Base-by-base conservation (phyloP, 1,284 basidiomycete species). In the Pisolithus thermaeus region DNA sequence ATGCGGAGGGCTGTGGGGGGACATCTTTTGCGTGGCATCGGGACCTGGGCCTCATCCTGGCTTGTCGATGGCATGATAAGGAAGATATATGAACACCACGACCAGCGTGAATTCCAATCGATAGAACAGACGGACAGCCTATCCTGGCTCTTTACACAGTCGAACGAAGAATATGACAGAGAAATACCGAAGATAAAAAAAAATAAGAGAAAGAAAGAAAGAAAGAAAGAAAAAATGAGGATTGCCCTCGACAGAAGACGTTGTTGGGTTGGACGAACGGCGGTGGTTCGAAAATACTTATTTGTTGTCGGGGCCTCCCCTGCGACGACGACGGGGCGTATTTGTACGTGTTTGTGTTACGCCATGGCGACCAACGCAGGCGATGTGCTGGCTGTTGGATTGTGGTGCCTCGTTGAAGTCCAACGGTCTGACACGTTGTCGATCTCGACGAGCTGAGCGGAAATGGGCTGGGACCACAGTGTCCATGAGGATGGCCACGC, bases 1-100 rank as follows among this genome's bases (percentile, higher is more conserved):
- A 84, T 81, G 70, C 77, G 78, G 60, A 85, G 79, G 59, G 75
- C 70, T 58, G 80, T 65, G 61, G 79, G 76, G 25, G 81, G 76
- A 49, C 76, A 77, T 67, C 73, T 77, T 68, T 70, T 81, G 72
- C 77, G 75, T 62, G 73, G 72, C 68, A 55, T 58, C 49, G 36
- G 20, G 27, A 54, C 40, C 53, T 54, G 59, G 54, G 35, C 45
- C 54, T 23, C 32, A 23, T 55, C 41, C 46, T 63, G 46, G 59
- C 61, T 61, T 56, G 60, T 60, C 56, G 58, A 58, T 62, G 71
- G 70, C 68, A 70, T 72, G 67, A 66, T 67, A 60, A 66, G 30
- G 48, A 49, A 30, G 30, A 61, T 57, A 68, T 56, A 54, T 54
- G 49, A 55, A 57, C 55, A 32, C 61, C 76, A 79, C 77, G 75